Evolutionary conservation across 1,284 basidiomycete species (phyloP).

Genomic region (Tylopilus sp.): DNA sequence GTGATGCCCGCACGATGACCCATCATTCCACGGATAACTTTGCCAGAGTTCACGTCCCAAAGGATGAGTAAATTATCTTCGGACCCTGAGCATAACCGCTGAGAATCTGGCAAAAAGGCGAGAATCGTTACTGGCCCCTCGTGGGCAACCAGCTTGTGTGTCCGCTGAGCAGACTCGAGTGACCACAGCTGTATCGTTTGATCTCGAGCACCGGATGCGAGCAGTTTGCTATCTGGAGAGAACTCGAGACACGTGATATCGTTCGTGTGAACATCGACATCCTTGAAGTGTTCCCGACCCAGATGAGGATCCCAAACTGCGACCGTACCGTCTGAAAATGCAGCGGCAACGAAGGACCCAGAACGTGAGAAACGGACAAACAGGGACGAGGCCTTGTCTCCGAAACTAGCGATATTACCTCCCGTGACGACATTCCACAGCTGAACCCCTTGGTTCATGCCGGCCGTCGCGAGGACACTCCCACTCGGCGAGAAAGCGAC

Average conservation of each 20-base stretch:
- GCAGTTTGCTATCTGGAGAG: slow-evolving; percentile 27
- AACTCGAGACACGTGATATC: slow-evolving; percentile 33
- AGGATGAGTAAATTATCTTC: slow-evolving; percentile 35
- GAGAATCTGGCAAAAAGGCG: slow-evolving; percentile 19
- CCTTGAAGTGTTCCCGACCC: slow-evolving; percentile 26
- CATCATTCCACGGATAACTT: slow-evolving; percentile 24
- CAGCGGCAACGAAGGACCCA: slow-evolving; percentile 30
- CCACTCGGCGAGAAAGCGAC: slow-evolving; percentile 29
- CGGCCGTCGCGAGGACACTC: slow-evolving; percentile 27
- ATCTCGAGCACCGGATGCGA: slow-evolving; percentile 38
- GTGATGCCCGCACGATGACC: slow-evolving; percentile 21
- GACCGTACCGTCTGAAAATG: slow-evolving; percentile 27
- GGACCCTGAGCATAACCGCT: slow-evolving; percentile 27
- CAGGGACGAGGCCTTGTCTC: slow-evolving; percentile 15
- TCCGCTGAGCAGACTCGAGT: slow-evolving; percentile 4
- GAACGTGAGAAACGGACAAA: slow-evolving; percentile 39
- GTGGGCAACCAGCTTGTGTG: slow-evolving; percentile 21
- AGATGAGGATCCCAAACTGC: slow-evolving; percentile 38
- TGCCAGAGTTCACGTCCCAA: slow-evolving; percentile 33
- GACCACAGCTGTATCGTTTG: slow-evolving; percentile 34
- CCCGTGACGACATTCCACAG: slow-evolving; percentile 35
- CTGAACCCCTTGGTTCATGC: slow-evolving; percentile 31
- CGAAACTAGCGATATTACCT: slow-evolving; percentile 33
- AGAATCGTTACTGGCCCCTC: slow-evolving; percentile 28
- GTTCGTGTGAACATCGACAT: slow-evolving; percentile 19